phyloP scores from a whole-genome alignment of 2,329 filamentous ascomycete genomes.

The Sarocladium kiliense region DNA sequence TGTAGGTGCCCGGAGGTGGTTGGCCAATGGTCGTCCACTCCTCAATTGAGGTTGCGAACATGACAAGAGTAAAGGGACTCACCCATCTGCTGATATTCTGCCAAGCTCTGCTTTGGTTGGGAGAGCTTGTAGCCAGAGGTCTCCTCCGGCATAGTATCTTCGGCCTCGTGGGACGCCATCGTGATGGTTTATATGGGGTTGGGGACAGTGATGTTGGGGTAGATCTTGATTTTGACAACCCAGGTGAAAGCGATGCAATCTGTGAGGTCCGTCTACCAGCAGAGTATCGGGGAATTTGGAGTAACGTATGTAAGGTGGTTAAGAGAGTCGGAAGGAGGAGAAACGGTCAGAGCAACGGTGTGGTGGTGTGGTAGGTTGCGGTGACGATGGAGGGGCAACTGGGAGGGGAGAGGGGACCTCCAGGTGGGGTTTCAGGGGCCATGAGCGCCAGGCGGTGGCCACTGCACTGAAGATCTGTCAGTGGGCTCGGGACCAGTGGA shows the following conservation, averaged over 20 bases:
- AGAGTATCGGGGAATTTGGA: background rate
- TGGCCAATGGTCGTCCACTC: no score
- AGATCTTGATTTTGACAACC: slow-evolving; percentile 10
- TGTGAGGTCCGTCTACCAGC: no score
- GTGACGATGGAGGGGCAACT: slow-evolving; percentile 29
- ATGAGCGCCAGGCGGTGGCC: background rate
- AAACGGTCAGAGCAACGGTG: slow-evolving; percentile 11
- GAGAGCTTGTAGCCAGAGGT: slow-evolving; percentile 97
- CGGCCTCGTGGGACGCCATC: slow-evolving; percentile 62
- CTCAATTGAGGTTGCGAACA: no score
- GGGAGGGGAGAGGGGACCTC: background rate
- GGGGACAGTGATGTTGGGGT: background rate
- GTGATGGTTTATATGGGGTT: slow-evolving; percentile 17
- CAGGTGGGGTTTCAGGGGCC: slow-evolving; percentile 10
- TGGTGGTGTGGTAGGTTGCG: slow-evolving; percentile 18
- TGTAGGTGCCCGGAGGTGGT: background rate
- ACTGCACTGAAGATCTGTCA: slow-evolving; percentile 5
- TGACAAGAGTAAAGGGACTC: slow-evolving; percentile 29
- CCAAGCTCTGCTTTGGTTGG: slow-evolving; percentile 92
- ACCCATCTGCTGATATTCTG: slow-evolving; percentile 93
- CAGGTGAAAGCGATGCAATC: no score
- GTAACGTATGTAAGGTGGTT: background rate
- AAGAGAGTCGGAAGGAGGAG: background rate
- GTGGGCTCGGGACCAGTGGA: no score
- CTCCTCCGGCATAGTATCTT: slow-evolving; percentile 80